These are phyloP conservation scores for Penstemon newberryi DNA, from an alignment of 257 asterid genomes.

Conservation along the genomic window DNA sequence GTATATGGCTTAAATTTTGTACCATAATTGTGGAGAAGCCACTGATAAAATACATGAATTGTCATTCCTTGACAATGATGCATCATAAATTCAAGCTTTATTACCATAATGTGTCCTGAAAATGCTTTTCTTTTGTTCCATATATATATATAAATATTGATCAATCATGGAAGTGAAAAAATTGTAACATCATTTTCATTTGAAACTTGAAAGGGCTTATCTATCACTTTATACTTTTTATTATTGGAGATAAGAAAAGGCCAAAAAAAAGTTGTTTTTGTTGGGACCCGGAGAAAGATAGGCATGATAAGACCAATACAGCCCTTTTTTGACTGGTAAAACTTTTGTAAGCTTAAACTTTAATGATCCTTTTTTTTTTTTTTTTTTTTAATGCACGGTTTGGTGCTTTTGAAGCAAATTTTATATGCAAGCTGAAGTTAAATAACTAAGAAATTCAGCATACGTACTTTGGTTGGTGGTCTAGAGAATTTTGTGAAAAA, in stretches of 20 bases:
- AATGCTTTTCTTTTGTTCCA: constrained; percentile 29
- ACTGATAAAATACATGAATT: neutral
- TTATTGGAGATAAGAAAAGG: constrained; percentile 58
- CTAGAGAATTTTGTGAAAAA: neutral
- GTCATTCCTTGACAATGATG: constrained; percentile 28
- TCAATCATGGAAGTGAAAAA: constrained; percentile 41
- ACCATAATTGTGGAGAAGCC: no score
- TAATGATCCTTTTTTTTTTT: constrained; percentile 17
- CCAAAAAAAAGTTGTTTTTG: constrained; percentile 41
- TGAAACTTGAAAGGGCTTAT: constrained; percentile 35
- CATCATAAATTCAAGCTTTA: constrained; percentile 29
- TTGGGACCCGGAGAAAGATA: constrained; percentile 40
- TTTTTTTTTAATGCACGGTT: neutral
- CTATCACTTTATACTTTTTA: constrained; percentile 49
- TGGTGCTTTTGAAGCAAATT: neutral
- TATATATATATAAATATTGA: constrained; percentile 22
- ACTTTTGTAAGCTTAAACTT: constrained; percentile 24
- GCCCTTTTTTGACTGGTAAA: constrained; percentile 43
- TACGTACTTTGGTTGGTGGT: neutral
- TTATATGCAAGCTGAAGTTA: neutral
- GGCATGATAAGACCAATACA: constrained; percentile 44
- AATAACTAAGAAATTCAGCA: neutral
- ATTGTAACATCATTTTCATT: constrained; percentile 56
- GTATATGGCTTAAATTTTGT: no score
- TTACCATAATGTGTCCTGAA: constrained; percentile 28